A percentile compares a stretch with the other conserved stretches of the same genome.
phyloP scores from a whole-genome alignment of 805 yeast species.

The Yamadazyma kitorensis region DNA sequence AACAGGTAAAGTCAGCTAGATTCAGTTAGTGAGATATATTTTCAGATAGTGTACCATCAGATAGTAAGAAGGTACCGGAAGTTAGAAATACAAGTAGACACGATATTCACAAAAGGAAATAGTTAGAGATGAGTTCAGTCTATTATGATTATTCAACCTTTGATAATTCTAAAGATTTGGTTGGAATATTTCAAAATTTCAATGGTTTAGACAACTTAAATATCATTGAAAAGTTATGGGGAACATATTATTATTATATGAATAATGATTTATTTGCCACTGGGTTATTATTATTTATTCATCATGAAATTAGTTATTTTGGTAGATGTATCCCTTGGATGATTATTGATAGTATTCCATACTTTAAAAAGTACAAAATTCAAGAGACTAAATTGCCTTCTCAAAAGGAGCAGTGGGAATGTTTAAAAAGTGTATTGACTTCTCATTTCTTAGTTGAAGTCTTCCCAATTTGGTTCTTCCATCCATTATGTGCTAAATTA shows the following conservation, averaged over 20 bases:
- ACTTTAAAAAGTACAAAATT: conserved; percentile 50
- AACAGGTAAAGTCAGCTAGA: too few species aligned
- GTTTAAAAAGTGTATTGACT: conserved; percentile 53
- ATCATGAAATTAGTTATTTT: conserved; percentile 56
- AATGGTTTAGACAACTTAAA: conserved; percentile 27
- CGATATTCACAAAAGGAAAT: neutral
- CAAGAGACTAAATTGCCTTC: conserved; percentile 53
- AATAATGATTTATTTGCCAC: conserved; percentile 56
- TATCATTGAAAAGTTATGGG: conserved; percentile 49
- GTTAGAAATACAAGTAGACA: too few species aligned
- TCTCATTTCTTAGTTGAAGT: conserved; percentile 59
- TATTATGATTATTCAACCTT: conserved; percentile 34
- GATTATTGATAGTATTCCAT: conserved; percentile 51
- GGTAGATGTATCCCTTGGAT: conserved; percentile 61
- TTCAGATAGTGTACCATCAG: too few species aligned
- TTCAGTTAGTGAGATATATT: too few species aligned
- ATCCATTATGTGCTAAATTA: conserved; percentile 49
- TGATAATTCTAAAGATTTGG: conserved; percentile 25
- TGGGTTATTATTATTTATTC: conserved; percentile 52
- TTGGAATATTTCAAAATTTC: conserved; percentile 29
- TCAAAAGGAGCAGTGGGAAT: conserved; percentile 60
- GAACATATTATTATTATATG: conserved; percentile 53
- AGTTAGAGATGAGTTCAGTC: conserved; percentile 17
- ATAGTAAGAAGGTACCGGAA: too few species aligned
- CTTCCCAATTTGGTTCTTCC: conserved; percentile 62